Conservation (phyloP, 495 filamentous ascomycete species). For the Talaromyces trachyspermus region DNA sequence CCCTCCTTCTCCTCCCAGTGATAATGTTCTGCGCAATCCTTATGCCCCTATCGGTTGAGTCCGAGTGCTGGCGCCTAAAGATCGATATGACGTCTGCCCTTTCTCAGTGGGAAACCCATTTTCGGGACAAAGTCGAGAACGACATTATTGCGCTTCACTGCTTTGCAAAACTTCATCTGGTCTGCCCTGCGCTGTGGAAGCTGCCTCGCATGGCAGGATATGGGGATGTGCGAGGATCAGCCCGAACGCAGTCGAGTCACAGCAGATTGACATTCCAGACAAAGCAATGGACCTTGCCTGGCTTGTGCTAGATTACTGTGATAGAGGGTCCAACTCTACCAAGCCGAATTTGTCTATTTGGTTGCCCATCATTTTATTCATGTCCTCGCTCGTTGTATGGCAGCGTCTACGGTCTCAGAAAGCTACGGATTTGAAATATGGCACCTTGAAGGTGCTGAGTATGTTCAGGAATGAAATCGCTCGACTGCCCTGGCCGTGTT, state of each 20-base stretch:
- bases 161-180: not conserved
- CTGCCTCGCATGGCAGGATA: not conserved
- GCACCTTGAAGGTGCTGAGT: constrained; percentile 1
- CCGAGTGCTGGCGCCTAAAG: not conserved
- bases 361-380: not conserved
- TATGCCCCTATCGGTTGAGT: not conserved
- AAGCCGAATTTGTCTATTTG: not conserved
- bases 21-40: not conserved
- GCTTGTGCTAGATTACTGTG: not conserved
- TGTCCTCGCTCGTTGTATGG: not conserved
- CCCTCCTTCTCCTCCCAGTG: not conserved
- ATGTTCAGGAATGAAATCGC: not conserved
- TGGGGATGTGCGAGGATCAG: not conserved
- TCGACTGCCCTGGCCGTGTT: not conserved
- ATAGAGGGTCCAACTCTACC: not conserved
- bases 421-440: not conserved
- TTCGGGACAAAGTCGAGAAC: not conserved
- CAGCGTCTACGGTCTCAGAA: not conserved
- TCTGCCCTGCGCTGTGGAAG: not conserved
- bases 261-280: not conserved
- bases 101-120: not conserved
- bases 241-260: not conserved
- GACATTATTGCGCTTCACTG: not conserved
- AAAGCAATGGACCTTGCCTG: constrained; percentile 3
- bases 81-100: not conserved